Base-by-base conservation (phyloP, 768 basidiomycete species). In the Boletellus sp. region DNA sequence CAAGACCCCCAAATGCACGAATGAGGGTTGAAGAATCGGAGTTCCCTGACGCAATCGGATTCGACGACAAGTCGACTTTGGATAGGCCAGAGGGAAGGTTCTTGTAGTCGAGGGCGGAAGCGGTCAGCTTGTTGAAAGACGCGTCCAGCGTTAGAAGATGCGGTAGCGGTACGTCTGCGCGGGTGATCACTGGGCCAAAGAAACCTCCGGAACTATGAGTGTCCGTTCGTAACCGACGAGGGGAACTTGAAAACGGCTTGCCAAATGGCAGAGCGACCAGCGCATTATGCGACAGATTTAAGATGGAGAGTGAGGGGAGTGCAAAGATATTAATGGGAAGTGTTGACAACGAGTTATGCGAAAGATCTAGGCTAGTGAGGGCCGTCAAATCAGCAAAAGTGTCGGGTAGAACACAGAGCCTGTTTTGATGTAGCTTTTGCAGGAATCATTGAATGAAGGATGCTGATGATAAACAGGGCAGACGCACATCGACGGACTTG, bases 251-350 rank as follows among this genome's bases (percentile, higher is more conserved):
- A 62, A 89, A 87, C 0, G 84, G 80, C 17, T 76, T 72, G 50
- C 75, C 75, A 58, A 90, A 84, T 2, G 85, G 82, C 8, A 91
- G 69, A 3, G 77, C 57, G 8, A 74, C 73, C 10, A 91, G 72
- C 0, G 70, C 63, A 64, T 92, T 92, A 59, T 90, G 79, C 2
- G 89, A 85, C 13, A 91, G 52, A 53, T 90, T 87, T 43, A 92
- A 73, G 23, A 66, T 73, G 4, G 79, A 74, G 31, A 92, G 76
- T 33, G 79, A 72, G 7, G 89, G 86, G 17, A 92, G 78, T 12
- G 84, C 72, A 56, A 83, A 90, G 24, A 90, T 58, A 56, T 81
- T 78, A 28, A 69, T 58, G 1, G 90, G 90, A 11, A 91, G 73
- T 5, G 77, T 69, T 0, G 76, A 76, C 28, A 93, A 72, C 4